Evolutionary conservation across 371 early-diverging fungal species (phyloP).

Genomic region (Rhizomucor pusillus): DNA sequence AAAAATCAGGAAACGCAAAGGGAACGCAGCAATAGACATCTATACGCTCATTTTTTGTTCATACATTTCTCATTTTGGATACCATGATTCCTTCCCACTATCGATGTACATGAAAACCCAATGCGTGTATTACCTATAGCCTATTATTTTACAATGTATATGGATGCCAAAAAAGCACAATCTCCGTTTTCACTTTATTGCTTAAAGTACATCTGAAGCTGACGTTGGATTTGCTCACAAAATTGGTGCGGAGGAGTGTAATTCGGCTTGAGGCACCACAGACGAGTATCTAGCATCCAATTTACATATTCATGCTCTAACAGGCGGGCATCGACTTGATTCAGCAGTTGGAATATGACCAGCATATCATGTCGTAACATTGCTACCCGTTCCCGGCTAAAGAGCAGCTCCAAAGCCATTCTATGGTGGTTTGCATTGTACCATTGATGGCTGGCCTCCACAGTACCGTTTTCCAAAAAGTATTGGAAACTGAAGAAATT

Average conservation of each 20-base stretch:
- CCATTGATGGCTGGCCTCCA: conserved; percentile 24
- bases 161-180: too few relatives aligned
- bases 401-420: conserved; percentile 48
- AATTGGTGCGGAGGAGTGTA: too few relatives aligned
- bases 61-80: background rate
- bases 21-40: too few relatives aligned
- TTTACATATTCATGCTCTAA: conserved; percentile 58
- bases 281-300: conserved; percentile 57
- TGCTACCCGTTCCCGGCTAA: conserved; percentile 54
- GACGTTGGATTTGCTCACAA: background rate
- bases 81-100: background rate
- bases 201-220: background rate
- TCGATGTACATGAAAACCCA: background rate
- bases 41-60: background rate
- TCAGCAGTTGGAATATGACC: conserved; percentile 54
- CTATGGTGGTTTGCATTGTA: conserved; percentile 42
- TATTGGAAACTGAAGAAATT: conserved; percentile 10
- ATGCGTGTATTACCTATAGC: too few relatives aligned
- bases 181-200: background rate
- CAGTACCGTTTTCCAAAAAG: conserved; percentile 10
- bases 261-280: conserved; percentile 26
- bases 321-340: conserved; percentile 52
- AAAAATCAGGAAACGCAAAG: background rate
- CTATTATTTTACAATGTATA: too few relatives aligned
- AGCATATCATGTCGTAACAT: conserved; percentile 57